Percentiles rank a stretch among this genome's conserved stretches.
These are phyloP conservation scores for Tetrapisispora taiwanensis DNA, from an alignment of 805 yeast genomes.

Conservation along the genomic window DNA sequence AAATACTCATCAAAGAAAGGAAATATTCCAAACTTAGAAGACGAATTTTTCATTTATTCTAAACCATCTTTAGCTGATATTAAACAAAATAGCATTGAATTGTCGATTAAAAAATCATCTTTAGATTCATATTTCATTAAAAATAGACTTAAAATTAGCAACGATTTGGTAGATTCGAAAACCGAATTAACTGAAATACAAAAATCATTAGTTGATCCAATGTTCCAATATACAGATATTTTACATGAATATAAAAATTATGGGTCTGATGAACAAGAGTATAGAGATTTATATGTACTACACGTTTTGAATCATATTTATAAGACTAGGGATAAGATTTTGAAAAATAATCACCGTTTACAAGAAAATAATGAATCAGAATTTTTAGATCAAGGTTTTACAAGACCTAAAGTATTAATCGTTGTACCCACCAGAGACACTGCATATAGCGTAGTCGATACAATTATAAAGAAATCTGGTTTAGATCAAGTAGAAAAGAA, in stretches of 20 bases:
- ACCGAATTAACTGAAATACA: slow-evolving; percentile 37
- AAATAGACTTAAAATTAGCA: slow-evolving; percentile 30
- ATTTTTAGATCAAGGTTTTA: slow-evolving; percentile 86
- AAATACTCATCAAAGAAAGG: slow-evolving; percentile 16
- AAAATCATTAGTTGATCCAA: slow-evolving; percentile 44
- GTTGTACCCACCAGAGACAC: slow-evolving; percentile 76
- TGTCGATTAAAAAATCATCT: slow-evolving; percentile 15
- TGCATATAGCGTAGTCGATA: slow-evolving; percentile 58
- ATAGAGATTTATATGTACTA: slow-evolving; percentile 53
- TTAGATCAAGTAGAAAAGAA: slow-evolving; percentile 72
- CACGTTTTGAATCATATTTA: slow-evolving; percentile 76
- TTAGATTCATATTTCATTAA: slow-evolving; percentile 36
- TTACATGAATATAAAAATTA: slow-evolving; percentile 45
- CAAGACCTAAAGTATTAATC: slow-evolving; percentile 80
- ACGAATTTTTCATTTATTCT: slow-evolving; percentile 19
- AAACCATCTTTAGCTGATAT: slow-evolving; percentile 18
- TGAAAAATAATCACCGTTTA: slow-evolving; percentile 62
- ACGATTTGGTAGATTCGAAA: slow-evolving; percentile 16
- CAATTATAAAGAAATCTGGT: slow-evolving; percentile 52
- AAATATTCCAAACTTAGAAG: slow-evolving; percentile 10
- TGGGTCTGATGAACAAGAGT: slow-evolving; percentile 37
- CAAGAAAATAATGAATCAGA: slow-evolving; percentile 44
- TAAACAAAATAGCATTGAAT: slow-evolving; percentile 10
- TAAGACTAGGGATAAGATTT: slow-evolving; percentile 77
- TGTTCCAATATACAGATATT: slow-evolving; percentile 66